These are phyloP conservation scores for Macrotyloma uniflorum DNA, from an alignment of 306 rosid species.

Conservation along the genomic window DNA sequence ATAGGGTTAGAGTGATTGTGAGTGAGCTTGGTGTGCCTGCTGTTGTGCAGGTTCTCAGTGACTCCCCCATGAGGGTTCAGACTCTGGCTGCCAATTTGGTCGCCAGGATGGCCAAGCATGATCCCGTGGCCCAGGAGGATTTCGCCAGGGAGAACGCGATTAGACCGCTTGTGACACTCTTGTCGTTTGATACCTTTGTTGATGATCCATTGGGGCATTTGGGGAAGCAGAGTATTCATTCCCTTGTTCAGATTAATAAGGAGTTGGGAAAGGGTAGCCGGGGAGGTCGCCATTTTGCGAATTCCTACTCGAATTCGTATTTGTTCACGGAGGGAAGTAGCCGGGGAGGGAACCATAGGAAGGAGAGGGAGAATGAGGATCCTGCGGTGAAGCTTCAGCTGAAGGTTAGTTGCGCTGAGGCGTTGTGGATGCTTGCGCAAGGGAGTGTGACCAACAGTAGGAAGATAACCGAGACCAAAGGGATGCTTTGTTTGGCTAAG, in stretches of 20 bases:
- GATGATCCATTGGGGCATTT: conserved; percentile 48
- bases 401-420: conserved; percentile 67
- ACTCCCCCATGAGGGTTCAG: conserved; percentile 68
- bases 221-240: conserved; percentile 69
- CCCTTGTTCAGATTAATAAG: conserved; percentile 61
- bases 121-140: conserved; percentile 64
- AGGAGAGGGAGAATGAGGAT: conserved; percentile 78
- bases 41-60: conserved; percentile 62
- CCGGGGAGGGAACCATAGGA: conserved; percentile 58
- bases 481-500: conserved; percentile 84
- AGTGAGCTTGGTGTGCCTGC: conserved; percentile 56
- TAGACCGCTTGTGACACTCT: conserved; percentile 63
- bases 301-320: conserved; percentile 44
- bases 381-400: conserved; percentile 64
- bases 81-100: conserved; percentile 57
- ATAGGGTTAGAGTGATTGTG: conserved; percentile 56
- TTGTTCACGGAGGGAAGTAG: conserved; percentile 57
- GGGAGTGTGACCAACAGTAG: conserved; percentile 69
- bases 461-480: conserved; percentile 80
- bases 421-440: conserved; percentile 80
- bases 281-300: conserved; percentile 18
- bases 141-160: conserved; percentile 74
- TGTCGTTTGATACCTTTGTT: conserved; percentile 58
- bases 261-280: conserved; percentile 52
- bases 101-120: conserved; percentile 71